Evolutionary conservation across 164 flowering plant species (phyloP), one percentile per base, ranked within the genome.

Genomic region (Stephania cephalantha): DNA sequence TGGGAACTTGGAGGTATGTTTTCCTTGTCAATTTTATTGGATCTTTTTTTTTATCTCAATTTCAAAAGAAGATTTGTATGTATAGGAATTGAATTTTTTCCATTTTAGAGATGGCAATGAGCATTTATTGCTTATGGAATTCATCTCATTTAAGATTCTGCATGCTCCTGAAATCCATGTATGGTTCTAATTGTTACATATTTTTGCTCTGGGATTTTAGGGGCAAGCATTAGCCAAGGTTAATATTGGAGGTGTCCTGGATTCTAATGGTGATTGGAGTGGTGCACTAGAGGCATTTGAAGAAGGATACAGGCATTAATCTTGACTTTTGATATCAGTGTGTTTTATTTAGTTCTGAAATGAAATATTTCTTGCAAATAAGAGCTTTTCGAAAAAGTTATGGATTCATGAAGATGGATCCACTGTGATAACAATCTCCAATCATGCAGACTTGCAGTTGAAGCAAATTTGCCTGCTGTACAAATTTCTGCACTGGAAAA

Each of bases 401-500:
- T 61, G 25, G 45, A 11, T 48, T 78, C 18, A 31, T 68, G 55
- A 63, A 7, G 72, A 30, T 64, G 31, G 70, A 70, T 35, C 12
- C 61, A 50, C 17, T 70, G 52, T 35, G 9, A 53, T 53, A 20
- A 75, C 71, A 71, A 74, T 46, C 64, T 78, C 20, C 71, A 44
- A 44, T 30, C 17, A 78, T 80, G 80, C 90, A 96, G 99, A 84
- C 82, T 92, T 84, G 98, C 98, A 69, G 82, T 78, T 73, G 79
- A 90, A 83, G 94, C 93, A 64, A 88, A 89, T 6, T 77, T 88
- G 72, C 84, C 83, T 69, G 79, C 88, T 68, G 79, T 83, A 48
- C 90, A 96, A 87, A 82, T 96, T 80, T 82, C 89, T 74, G 98
- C 99, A 22, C 84, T 96, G 31, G 98, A 96, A 72, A 94, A 94